These are phyloP conservation scores for Actinomortierella ambigua DNA, from an alignment of 371 early-diverging fungal species.

Conservation along the genomic window DNA sequence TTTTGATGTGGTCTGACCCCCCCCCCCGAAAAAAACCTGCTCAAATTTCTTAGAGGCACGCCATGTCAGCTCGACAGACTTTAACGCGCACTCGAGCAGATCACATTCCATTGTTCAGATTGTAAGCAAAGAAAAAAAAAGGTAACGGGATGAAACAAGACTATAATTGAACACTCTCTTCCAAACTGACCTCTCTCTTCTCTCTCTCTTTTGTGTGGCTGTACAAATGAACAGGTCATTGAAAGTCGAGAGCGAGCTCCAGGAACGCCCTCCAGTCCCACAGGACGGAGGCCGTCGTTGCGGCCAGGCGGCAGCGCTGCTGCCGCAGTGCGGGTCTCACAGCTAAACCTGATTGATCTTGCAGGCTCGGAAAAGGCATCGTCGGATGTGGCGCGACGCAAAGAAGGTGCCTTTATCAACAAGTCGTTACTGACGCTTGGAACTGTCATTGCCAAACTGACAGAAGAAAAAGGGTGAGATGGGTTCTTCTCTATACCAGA, in stretches of 20 bases:
- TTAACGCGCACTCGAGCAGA: constrained; percentile 48
- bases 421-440: constrained; percentile 87
- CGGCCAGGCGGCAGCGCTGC: constrained; percentile 49
- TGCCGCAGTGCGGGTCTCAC: constrained; percentile 71
- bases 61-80: constrained; percentile 48
- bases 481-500: background rate
- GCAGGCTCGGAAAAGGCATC: constrained; percentile 95
- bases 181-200: background rate
- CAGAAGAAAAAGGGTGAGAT: constrained; percentile 59
- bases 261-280: constrained; percentile 38
- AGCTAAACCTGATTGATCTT: constrained; percentile 88
- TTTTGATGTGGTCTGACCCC: too few species aligned
- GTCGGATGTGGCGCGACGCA: constrained; percentile 75
- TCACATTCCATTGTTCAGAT: constrained; percentile 49
- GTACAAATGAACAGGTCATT: constrained; percentile 48
- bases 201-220: background rate
- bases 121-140: constrained; percentile 13
- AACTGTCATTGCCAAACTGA: constrained; percentile 87
- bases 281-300: constrained; percentile 35
- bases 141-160: too few species aligned
- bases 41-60: constrained; percentile 22
- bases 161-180: too few species aligned
- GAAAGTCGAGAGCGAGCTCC: constrained; percentile 58
- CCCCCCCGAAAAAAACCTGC: constrained; percentile 3
- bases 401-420: constrained; percentile 95